Evolutionary conservation across 2,329 filamentous ascomycete species (phyloP).

Genomic region (Fusarium udum): DNA sequence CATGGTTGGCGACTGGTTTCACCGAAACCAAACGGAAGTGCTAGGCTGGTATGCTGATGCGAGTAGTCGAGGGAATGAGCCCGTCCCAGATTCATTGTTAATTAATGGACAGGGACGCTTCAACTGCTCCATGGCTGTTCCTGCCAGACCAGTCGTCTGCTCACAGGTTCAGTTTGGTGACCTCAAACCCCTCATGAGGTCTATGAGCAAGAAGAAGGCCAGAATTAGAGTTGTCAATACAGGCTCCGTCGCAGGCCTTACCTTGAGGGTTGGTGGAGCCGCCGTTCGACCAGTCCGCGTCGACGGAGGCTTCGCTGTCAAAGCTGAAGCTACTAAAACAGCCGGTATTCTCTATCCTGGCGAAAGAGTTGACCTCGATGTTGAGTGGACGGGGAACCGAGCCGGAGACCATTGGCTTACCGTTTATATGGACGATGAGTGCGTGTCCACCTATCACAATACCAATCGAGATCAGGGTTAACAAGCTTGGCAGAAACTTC

Average conservation of each 20-base stretch:
- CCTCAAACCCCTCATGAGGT: not conserved
- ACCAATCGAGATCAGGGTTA: not conserved
- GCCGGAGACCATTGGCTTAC: rapidly evolving
- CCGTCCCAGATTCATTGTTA: not conserved
- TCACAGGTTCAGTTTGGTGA: not conserved
- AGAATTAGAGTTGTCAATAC: not conserved
- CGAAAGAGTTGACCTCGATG: not conserved
- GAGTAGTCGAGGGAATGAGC: conserved; percentile 7
- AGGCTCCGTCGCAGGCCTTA: not conserved
- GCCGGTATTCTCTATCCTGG: not conserved
- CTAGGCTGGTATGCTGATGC: conserved; percentile 6
- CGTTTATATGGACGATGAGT: not conserved
- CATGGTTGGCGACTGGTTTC: conserved; percentile 3
- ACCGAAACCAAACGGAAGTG: not conserved
- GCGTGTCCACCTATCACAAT: not conserved
- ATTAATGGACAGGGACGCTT: not conserved
- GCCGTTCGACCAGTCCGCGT: not conserved
- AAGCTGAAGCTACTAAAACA: rapidly evolving
- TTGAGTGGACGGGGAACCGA: not conserved
- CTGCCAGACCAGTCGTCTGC: not conserved
- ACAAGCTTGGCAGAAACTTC: not conserved
- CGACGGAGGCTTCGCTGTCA: not conserved
- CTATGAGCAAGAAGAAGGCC: rapidly evolving
- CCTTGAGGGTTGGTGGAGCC: not conserved
- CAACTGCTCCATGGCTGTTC: conserved; percentile 3